Base-by-base conservation (phyloP, 2,329 filamentous ascomycete genomes). In the Coleophoma eucalyptorum region DNA sequence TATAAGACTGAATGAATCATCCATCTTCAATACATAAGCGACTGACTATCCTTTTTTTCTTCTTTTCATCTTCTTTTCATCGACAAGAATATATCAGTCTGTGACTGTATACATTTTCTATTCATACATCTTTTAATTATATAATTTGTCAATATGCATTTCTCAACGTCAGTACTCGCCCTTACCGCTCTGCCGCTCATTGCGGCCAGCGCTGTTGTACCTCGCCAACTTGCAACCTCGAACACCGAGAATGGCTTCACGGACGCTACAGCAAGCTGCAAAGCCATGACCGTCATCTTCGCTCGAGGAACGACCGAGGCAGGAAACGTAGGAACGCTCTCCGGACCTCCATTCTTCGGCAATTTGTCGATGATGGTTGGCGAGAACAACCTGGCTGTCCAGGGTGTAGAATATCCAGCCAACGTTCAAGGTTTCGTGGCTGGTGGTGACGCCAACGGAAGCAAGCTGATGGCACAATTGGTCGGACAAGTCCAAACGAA, bases 251-350 rank as follows among this genome's bases (percentile, higher is more conserved):
- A 44, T 44, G 42, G 21, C 20, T 19, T 44, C 42, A 44, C 12
- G n/a, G 13, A 8, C 6, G 21, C 18, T 19, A 38, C 35, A 15
- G 18, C 7, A 38, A 21, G 13, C 4, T 51, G 49, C 38, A 47
- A 34, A 34, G 18, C 35, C 7, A 37, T 48, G 18, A 66, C 72
- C 43, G 73, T 75, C 52, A 72, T 74, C 49, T 75, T 70, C 52
- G 71, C 72, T 26, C 70, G 72, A 51, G 72, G 70, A 20, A 73
- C 72, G n/a, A 72, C 69, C n/a, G 73, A 76, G 52, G 50, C 59
- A 13, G 73, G 72, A 12, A 72, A 74, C 56, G 68, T 76, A 65
- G 64, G 64, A 8, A 51, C 51, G 3, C 55, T 60, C 12, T 56
- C 57, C 7, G 61, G 61, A n/a, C 58, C 61, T n/a, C 55, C 55